A percentile compares a stretch with the other conserved stretches of the same genome.
Evolutionary conservation across 2,329 filamentous ascomycete genomes (phyloP).

Genomic region (Simplicillium sp.): DNA sequence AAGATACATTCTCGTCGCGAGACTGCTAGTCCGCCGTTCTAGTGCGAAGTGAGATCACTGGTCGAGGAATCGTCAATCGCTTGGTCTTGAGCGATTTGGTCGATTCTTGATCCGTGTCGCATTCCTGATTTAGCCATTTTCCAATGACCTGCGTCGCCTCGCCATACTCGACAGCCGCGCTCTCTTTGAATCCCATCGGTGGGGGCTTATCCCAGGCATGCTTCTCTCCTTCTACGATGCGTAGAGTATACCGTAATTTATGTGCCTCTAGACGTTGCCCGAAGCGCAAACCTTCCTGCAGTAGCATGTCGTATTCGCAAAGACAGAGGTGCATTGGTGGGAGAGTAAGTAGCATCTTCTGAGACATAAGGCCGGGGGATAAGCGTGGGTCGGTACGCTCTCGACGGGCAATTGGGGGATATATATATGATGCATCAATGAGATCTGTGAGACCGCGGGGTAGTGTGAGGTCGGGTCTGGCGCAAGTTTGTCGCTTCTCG

Average conservation of each 20-base stretch:
- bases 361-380: constrained; percentile 46
- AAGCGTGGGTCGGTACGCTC: constrained; percentile 43
- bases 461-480: constrained; percentile 47
- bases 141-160: constrained; percentile 30
- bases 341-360: constrained; percentile 41
- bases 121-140: constrained; percentile 28
- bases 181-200: constrained; percentile 32
- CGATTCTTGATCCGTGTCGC: constrained; percentile 26
- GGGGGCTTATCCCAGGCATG: constrained; percentile 41
- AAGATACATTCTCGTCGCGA: too few relatives aligned
- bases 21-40: constrained; percentile 6
- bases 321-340: constrained; percentile 47
- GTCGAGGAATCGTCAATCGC: constrained; percentile 19
- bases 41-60: constrained; percentile 20
- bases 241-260: constrained; percentile 24
- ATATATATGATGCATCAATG: constrained; percentile 54
- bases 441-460: constrained; percentile 49
- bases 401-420: constrained; percentile 35
- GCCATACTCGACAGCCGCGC: constrained; percentile 34
- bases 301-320: constrained; percentile 59
- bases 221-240: constrained; percentile 34
- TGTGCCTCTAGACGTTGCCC: constrained; percentile 40
- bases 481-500: constrained; percentile 43
- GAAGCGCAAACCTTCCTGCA: constrained; percentile 51
- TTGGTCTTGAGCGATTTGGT: constrained; percentile 23